Base-by-base conservation (phyloP, 352 stramenopile species). In the Globisporangium orthogonon region DNA sequence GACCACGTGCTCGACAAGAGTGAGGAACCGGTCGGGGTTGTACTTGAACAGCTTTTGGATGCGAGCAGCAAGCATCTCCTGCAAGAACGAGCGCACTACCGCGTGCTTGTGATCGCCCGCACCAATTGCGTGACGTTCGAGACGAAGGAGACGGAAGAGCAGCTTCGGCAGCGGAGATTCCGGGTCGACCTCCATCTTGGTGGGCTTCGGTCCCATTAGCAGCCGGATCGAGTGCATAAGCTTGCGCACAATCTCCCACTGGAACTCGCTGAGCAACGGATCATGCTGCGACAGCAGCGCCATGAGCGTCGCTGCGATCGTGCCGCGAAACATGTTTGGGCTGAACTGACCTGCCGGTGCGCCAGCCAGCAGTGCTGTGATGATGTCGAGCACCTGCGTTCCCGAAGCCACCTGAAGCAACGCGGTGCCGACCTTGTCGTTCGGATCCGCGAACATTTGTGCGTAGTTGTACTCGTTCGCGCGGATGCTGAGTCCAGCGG, bases 271-370 rank as follows among this genome's bases (percentile, higher is more conserved):
- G 54, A 85, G 52, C n/a, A 46, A 28, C 6, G 59, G 48, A 17
- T 76, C 60, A 28, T 54, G 43, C 14, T 58, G 58, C 13, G 57
- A 62, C 5, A 89, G 45, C 31, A 86, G 55, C 28, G 63, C 60
- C 70, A 87, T 80, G 17, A 89, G 30, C 28, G 66, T 76, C 17
- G 70, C 72, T 4, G 74, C 52, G 39, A 76, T 65, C 46, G 76
- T 89, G n/a, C 76, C 74, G 9, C 72, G 70, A 44, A 85, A 89
- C 78, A 89, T 89, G 63, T 83, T 84, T 0, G 76, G 78, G 52
- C 74, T 78, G 60, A 87, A 89, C 11, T 76, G 61, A 48, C 74
- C 74, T 6, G 74, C 62, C 1, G 76, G 74, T 1, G 76, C 70
- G 4, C 76, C 76, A 4, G 71, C 76, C n/a, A 86, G 53, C 46